Percentiles rank a stretch among this genome's conserved stretches.
phyloP scores from a whole-genome alignment of 257 asterid genomes.

The Nicotiana attenuata region DNA sequence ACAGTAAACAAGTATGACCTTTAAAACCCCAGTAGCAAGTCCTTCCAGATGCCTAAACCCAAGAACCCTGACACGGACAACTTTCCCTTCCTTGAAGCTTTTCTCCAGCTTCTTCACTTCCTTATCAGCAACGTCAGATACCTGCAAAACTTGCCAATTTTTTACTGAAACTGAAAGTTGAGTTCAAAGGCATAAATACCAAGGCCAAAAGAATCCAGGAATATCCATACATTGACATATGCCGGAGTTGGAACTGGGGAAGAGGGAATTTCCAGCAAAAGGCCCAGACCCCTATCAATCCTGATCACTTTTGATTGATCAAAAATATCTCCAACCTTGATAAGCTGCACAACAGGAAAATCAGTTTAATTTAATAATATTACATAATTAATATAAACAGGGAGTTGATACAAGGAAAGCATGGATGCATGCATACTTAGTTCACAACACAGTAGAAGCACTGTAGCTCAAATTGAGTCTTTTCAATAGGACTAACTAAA shows the following conservation, averaged over 20 bases:
- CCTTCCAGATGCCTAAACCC: conserved; percentile 95
- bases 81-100: conserved; percentile 73
- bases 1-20: conserved; percentile 39
- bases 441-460: not conserved
- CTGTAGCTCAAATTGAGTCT: not conserved
- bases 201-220: not conserved
- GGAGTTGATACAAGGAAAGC: not conserved
- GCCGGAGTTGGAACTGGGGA: conserved; percentile 77
- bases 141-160: conserved; percentile 36
- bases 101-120: conserved; percentile 68
- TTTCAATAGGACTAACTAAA: not conserved
- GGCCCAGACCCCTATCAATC: conserved; percentile 79
- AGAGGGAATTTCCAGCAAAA: conserved; percentile 76
- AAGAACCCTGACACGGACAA: conserved; percentile 71
- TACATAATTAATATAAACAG: not conserved
- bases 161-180: not conserved
- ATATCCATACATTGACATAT: conserved; percentile 72
- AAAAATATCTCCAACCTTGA: conserved; percentile 78
- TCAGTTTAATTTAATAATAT: not conserved
- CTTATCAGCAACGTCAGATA: conserved; percentile 70
- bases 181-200: not conserved
- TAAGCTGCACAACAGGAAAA: conserved; percentile 52
- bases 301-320: conserved; percentile 77
- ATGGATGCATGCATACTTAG: not conserved
- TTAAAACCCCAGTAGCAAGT: conserved; percentile 73